Percentiles rank a stretch among this genome's conserved stretches.
phyloP scores from a whole-genome alignment of 108 stramenopile genomes.

The Conticribra weissflogii region DNA sequence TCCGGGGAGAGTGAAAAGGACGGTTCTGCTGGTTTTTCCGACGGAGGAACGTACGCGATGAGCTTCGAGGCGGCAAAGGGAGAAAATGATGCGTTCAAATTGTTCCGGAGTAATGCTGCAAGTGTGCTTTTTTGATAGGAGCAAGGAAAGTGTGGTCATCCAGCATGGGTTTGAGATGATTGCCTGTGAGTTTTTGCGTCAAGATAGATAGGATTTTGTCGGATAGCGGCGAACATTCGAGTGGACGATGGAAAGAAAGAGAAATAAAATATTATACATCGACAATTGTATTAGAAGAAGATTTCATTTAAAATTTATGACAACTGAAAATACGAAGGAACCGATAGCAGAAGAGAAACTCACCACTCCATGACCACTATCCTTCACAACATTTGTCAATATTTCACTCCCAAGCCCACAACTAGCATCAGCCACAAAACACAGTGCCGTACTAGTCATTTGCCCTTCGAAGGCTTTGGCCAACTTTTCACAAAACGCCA shows the following conservation, averaged over 20 bases:
- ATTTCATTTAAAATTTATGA: neutral
- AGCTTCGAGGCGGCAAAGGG: constrained; percentile 78
- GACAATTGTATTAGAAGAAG: neutral
- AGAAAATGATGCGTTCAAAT: constrained; percentile 69
- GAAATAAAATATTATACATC: neutral
- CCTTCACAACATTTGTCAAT: constrained; percentile 29
- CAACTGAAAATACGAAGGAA: neutral
- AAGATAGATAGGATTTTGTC: no score
- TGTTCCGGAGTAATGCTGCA: constrained; percentile 42
- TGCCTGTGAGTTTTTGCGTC: constrained; percentile 23
- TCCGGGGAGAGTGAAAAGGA: constrained; percentile 74
- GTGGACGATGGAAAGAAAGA: constrained; percentile 29
- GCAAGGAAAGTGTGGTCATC: constrained; percentile 69
- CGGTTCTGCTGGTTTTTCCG: constrained; percentile 53
- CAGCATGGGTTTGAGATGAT: constrained; percentile 61
- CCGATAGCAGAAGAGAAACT: constrained; percentile 19
- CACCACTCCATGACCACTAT: constrained; percentile 42
- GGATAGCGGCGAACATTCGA: no score
- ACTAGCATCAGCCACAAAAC: constrained; percentile 86
- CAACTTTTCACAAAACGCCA: constrained; percentile 60
- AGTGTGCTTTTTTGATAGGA: constrained; percentile 40
- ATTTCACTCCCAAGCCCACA: constrained; percentile 40
- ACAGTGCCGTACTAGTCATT: constrained; percentile 57
- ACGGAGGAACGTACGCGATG: constrained; percentile 56
- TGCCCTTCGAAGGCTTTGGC: constrained; percentile 62